Base-by-base conservation (phyloP, 176 grass and related monocot genomes). In the Juncus effusus region DNA sequence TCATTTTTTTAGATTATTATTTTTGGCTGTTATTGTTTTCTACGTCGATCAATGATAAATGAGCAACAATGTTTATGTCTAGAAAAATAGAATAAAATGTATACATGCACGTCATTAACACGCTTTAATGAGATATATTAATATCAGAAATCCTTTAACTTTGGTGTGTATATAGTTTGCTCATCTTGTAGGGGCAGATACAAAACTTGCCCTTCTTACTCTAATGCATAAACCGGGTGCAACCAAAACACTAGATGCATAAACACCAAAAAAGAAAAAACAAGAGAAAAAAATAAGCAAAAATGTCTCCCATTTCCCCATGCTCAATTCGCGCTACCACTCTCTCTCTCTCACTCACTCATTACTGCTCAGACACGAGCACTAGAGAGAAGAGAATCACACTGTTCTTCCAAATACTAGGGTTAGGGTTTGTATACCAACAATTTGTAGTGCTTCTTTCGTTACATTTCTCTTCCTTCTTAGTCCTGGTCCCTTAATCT, bases 301-400 rank as follows among this genome's bases (percentile, higher is more conserved):
- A 65, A 51, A 63, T 19, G 2, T 65, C 53, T 28, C 38, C 74
- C 63, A 40, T 69, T 77, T 77, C 56, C 74, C 74, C 12, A 77
- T 66, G 63, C 74, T 3, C 63, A 54, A 36, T 67, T 76, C 60
- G 59, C 60, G 47, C 60, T 56, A 11, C 47, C 57, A 60, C 56
- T 4, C 4, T 6, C 37, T 41, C 62, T 7, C 62, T 6, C 44
- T 47, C 44, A 47, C 19, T 28, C 44, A 47, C 44, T 47, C 44
- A 47, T 9, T 47, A 47, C 9, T 47, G 44, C 44, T 47, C 44
- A 14, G 38, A 40, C 73, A 53, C 15, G n/a, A 13, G 45, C 51
- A 50, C 52, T 40, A 50, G 52, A 47, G 0, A 28, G 19, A 1
- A 28, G 19, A 28, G 2, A 47, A 47, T 47, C 44, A 47, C 44